These are phyloP conservation scores for Rheum nobile DNA, from an alignment of 148 eudicot species.

Conservation along the genomic window DNA sequence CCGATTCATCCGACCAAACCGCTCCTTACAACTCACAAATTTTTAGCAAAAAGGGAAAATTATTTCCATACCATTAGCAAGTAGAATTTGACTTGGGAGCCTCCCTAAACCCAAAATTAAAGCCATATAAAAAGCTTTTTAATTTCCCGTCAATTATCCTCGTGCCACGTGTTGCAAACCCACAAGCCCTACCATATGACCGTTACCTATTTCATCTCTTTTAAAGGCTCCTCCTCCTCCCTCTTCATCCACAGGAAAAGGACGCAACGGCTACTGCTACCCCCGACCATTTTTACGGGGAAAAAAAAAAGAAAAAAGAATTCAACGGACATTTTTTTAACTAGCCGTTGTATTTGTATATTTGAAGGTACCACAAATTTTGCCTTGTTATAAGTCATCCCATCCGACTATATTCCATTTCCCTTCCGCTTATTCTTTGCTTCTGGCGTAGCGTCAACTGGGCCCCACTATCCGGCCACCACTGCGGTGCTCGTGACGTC, in stretches of 20 bases:
- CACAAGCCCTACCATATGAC: neutral
- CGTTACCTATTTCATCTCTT: neutral
- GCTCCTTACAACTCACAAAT: neutral
- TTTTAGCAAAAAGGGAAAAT: neutral
- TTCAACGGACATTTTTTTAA: conserved; percentile 37
- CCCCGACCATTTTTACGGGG: neutral
- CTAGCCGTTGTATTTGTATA: conserved; percentile 63
- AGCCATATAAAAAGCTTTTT: neutral
- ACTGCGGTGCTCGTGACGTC: neutral
- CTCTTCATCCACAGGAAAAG: neutral
- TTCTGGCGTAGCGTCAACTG: neutral
- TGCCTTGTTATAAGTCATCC: neutral
- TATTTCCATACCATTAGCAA: neutral
- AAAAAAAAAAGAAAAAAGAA: neutral
- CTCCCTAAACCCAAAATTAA: neutral
- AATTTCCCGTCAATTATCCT: neutral
- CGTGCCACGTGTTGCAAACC: neutral
- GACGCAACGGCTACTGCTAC: neutral
- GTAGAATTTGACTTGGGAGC: neutral
- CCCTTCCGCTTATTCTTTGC: neutral
- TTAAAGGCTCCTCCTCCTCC: neutral
- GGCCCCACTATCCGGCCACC: neutral
- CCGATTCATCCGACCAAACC: conserved; percentile 3
- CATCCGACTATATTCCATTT: neutral
- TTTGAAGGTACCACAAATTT: neutral